Evolutionary conservation across 768 basidiomycete genomes (phyloP).

Genomic region (Auricularia heimuer): DNA sequence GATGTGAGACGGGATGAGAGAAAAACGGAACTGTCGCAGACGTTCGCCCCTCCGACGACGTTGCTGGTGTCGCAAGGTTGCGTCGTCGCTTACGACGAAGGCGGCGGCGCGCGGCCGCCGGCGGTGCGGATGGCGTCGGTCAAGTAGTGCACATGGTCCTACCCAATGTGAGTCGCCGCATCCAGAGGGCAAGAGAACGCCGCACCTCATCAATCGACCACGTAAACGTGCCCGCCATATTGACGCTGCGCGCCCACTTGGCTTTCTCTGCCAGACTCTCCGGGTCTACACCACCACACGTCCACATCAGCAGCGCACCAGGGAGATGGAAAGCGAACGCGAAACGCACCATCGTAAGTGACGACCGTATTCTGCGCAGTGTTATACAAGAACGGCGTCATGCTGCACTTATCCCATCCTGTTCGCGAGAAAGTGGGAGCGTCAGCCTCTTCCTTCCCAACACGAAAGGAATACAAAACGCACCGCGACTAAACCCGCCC

Average conservation of each 20-base stretch:
- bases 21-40: too few relatives aligned
- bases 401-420: slow-evolving; percentile 63
- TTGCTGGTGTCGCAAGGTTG: too few relatives aligned
- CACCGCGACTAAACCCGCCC: slow-evolving; percentile 44
- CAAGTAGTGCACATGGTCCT: background rate
- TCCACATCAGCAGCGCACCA: too few relatives aligned
- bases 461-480: slow-evolving; percentile 4
- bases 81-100: background rate
- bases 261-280: slow-evolving; percentile 42
- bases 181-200: background rate
- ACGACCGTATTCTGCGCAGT: slow-evolving; percentile 41
- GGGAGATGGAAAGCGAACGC: background rate
- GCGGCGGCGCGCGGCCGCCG: background rate
- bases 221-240: slow-evolving; percentile 45
- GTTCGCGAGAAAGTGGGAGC: slow-evolving; percentile 10
- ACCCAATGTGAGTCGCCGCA: background rate
- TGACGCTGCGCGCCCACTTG: slow-evolving; percentile 38
- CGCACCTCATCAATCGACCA: slow-evolving; percentile 48
- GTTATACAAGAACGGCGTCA: slow-evolving; percentile 52
- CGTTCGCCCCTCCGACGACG: too few relatives aligned
- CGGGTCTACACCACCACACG: background rate
- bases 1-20: too few relatives aligned
- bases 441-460: background rate
- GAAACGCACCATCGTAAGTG: slow-evolving; percentile 54
- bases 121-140: slow-evolving; percentile 1